Evolutionary conservation across 306 rosid genomes (phyloP).

Genomic region (Psophocarpus tetragonolobus): DNA sequence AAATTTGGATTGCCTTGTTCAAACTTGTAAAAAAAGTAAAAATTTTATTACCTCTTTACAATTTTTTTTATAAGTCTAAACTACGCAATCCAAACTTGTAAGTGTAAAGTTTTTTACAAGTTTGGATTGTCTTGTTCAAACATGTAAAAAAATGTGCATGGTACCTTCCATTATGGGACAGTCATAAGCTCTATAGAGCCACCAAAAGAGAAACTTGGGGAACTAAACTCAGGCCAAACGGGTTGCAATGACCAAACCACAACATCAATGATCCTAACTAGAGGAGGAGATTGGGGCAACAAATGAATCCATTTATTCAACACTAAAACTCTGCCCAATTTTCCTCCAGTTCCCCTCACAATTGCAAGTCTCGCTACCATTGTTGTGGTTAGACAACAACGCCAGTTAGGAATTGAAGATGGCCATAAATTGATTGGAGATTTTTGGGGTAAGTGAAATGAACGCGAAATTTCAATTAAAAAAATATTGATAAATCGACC

Average conservation of each 20-base stretch:
- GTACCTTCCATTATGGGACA: slow-evolving; percentile 79
- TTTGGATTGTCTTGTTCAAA: too few relatives aligned
- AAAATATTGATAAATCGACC: background rate
- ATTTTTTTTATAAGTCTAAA: too few relatives aligned
- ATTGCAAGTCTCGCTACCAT: slow-evolving; percentile 53
- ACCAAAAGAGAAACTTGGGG: slow-evolving; percentile 51
- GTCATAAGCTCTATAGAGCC: slow-evolving; percentile 92
- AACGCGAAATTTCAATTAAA: background rate
- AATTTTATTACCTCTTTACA: too few relatives aligned
- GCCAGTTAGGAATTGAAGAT: background rate
- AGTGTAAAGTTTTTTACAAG: too few relatives aligned
- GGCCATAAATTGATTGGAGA: background rate
- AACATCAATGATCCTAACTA: slow-evolving; percentile 39
- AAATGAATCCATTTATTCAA: slow-evolving; percentile 42
- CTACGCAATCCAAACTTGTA: too few relatives aligned
- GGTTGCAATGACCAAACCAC: slow-evolving; percentile 37
- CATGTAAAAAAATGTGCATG: background rate
- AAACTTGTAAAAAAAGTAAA: too few relatives aligned
- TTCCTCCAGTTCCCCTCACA: slow-evolving; percentile 35
- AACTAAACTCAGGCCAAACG: slow-evolving; percentile 57
- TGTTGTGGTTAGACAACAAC: slow-evolving; percentile 14
- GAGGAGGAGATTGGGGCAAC: slow-evolving; percentile 50
- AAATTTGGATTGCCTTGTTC: too few relatives aligned
- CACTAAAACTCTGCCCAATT: slow-evolving; percentile 40
- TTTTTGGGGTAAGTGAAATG: background rate